These are phyloP conservation scores for Aspergillus calidoustus DNA, from an alignment of 2,329 filamentous ascomycete genomes.

Conservation along the genomic window DNA sequence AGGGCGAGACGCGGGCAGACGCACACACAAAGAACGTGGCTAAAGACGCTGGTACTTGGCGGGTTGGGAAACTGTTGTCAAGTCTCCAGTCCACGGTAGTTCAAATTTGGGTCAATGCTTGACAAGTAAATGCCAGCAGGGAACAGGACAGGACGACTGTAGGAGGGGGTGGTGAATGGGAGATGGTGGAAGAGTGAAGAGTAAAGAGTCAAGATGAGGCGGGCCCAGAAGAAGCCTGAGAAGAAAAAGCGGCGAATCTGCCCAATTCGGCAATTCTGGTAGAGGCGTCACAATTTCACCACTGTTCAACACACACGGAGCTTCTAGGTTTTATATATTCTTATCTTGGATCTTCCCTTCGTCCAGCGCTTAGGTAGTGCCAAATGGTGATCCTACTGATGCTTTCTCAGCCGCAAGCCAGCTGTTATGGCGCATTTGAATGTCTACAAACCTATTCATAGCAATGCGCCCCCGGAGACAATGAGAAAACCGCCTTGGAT, in stretches of 20 bases:
- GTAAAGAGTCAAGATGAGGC: conserved; percentile 26
- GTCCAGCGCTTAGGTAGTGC: background rate
- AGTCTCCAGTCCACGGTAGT: conserved; percentile 37
- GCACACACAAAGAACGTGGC: conserved; percentile 29
- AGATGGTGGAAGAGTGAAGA: conserved; percentile 28
- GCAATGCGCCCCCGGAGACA: background rate
- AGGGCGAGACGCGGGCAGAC: conserved; percentile 17
- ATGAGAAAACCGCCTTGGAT: background rate
- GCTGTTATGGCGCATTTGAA: background rate
- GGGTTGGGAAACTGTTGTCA: conserved; percentile 20
- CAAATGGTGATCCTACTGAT: background rate
- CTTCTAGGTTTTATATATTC: background rate
- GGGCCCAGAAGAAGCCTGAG: conserved; percentile 18
- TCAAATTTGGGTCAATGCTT: conserved; percentile 43
- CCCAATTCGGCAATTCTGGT: conserved; percentile 12
- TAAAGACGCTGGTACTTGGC: conserved; percentile 25
- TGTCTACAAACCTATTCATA: background rate
- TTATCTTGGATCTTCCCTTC: background rate
- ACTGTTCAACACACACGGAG: background rate
- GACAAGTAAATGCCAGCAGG: conserved; percentile 58
- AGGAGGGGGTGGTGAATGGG: conserved; percentile 32
- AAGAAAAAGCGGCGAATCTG: conserved; percentile 17
- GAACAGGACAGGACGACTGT: conserved; percentile 36
- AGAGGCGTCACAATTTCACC: background rate
- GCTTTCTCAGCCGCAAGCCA: background rate